phyloP scores from a whole-genome alignment of 495 filamentous ascomycete species.

The Neurospora sp. region DNA sequence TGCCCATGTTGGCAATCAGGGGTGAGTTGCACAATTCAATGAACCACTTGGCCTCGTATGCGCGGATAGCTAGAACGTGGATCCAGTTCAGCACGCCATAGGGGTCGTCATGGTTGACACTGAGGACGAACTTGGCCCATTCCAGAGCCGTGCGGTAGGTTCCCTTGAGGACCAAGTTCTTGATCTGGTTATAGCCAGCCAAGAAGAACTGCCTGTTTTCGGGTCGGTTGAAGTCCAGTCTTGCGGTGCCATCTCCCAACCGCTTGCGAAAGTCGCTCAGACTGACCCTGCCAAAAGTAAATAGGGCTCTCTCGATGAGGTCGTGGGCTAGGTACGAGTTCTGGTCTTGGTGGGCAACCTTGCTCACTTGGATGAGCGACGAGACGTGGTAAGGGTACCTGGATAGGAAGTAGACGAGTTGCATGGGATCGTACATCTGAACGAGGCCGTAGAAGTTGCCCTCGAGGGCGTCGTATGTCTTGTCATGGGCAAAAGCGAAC shows the following conservation, averaged over 20 bases:
- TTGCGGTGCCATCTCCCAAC: slow-evolving; percentile 68
- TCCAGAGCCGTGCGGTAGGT: slow-evolving; percentile 88
- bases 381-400: slow-evolving; percentile 74
- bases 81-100: slow-evolving; percentile 69
- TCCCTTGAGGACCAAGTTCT: slow-evolving; percentile 75
- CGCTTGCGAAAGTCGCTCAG: slow-evolving; percentile 67
- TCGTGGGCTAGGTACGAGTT: slow-evolving; percentile 80
- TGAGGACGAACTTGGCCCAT: slow-evolving; percentile 78
- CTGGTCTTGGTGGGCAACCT: slow-evolving; percentile 79
- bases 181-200: slow-evolving; percentile 78
- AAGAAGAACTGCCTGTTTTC: slow-evolving; percentile 93
- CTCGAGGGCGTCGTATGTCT: slow-evolving; percentile 69
- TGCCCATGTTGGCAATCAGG: slow-evolving; percentile 29
- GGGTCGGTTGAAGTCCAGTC: slow-evolving; percentile 63
- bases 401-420: slow-evolving; percentile 34
- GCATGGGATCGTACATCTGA: slow-evolving; percentile 69
- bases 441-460: slow-evolving; percentile 67
- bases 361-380: slow-evolving; percentile 83
- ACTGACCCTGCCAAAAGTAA: slow-evolving; percentile 79
- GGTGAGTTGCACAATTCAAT: slow-evolving; percentile 57
- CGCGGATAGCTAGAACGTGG: slow-evolving; percentile 74
- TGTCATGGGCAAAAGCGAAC: slow-evolving; percentile 68
- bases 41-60: slow-evolving; percentile 64
- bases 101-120: slow-evolving; percentile 70
- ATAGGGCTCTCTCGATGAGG: slow-evolving; percentile 82